These are phyloP conservation scores for Silene noctiflora DNA, from an alignment of 179 eudicot species.

Conservation along the genomic window DNA sequence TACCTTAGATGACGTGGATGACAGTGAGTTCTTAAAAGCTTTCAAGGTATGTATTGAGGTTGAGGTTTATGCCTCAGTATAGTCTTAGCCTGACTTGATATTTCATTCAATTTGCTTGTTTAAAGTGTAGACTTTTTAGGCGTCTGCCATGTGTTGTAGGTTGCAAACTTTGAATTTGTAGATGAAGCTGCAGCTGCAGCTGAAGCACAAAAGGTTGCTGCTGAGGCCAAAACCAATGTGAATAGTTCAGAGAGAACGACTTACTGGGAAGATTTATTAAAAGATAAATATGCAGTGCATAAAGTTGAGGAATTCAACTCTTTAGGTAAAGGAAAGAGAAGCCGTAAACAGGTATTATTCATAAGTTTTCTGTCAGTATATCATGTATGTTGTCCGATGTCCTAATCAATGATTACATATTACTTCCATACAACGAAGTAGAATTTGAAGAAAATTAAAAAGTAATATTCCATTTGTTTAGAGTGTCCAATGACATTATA, in stretches of 20 bases:
- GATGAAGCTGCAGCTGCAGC: conserved; percentile 14
- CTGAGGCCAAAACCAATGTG: conserved; percentile 43
- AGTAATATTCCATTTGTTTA: too few relatives aligned
- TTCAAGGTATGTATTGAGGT: conserved; percentile 58
- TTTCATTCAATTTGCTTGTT: background rate
- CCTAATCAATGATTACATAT: background rate
- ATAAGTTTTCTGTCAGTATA: background rate
- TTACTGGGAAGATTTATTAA: conserved; percentile 88
- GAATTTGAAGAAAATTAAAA: too few relatives aligned
- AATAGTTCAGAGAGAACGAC: conserved; percentile 55
- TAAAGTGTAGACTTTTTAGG: conserved; percentile 5
- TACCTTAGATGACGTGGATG: conserved; percentile 74
- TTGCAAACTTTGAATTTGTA: conserved; percentile 16
- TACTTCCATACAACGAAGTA: background rate
- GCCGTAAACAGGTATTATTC: conserved; percentile 79
- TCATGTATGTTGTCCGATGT: background rate
- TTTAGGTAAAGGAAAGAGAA: conserved; percentile 95
- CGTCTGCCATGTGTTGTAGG: background rate
- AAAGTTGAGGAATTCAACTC: conserved; percentile 83
- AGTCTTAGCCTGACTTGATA: background rate
- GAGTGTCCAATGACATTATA: too few relatives aligned
- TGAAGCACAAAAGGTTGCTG: conserved; percentile 37
- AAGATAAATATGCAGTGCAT: conserved; percentile 74
- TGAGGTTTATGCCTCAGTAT: background rate
- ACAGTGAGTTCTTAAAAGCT: conserved; percentile 80